Evolutionary conservation across 768 basidiomycete genomes (phyloP), one percentile per base, ranked within the genome.

Genomic region (Pulveroboletus frians): DNA sequence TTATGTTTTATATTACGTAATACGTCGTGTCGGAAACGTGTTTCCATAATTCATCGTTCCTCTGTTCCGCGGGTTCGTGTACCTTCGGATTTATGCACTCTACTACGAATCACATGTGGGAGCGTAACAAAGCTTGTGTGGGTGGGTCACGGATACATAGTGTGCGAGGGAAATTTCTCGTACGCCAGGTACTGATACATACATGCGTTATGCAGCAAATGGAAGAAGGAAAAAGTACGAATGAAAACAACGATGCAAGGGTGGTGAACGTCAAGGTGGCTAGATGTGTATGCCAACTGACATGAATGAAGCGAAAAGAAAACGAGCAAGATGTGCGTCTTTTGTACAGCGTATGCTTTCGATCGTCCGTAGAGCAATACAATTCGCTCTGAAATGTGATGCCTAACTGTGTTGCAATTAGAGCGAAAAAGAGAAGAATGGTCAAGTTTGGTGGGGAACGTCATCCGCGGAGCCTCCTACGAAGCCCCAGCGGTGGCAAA

Each of bases 401-500:
- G 42, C 34, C 31, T 39, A 43, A 8, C 39, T 37, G 34, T 41
- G 50, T 43, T 39, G 20, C 37, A 27, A 21, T 11, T 31, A 26
- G 23, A 26, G 30, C 30, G 11, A 11, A 13, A 37, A 35, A 43
- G 29, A 30, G 46, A 43, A 18, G 18, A 49, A 36, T 4, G 43
- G 36, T 44, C 31, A 23, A 46, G 41, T 36, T 50, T 17, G 20
- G 17, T 49, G 53, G 41, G 40, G 55, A 58, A 46, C 26, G 40
- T 50, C 40, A 34, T 14, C 11, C 4, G 29, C n/a, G 35, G 40
- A 23, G 26, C 27, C 30, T 39, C 52, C 66, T 68, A 68, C 49
- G 66, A 61, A 39, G 67, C 70, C 47, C 71, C 71, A 46, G 73
- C 60, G 41, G 74, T 69, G 53, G 72, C 61, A 56, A 79, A 77